Evolutionary conservation across 768 basidiomycete species (phyloP).

Genomic region (Boletus rubescentipes): DNA sequence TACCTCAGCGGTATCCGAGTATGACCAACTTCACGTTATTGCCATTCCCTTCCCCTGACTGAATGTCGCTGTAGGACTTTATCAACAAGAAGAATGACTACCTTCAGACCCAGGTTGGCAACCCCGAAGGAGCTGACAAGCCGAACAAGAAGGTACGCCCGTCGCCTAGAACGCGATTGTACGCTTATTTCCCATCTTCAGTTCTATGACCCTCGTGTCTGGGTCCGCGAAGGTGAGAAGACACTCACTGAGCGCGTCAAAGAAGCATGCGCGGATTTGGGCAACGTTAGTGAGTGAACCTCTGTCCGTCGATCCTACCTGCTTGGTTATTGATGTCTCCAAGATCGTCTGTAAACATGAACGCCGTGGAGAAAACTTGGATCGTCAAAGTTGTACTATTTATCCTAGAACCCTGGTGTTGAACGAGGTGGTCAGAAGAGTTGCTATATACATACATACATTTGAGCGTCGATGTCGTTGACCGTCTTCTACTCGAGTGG

Average conservation of each 20-base stretch:
- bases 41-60: not conserved
- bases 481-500: no score
- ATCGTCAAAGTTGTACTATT: constrained; percentile 12
- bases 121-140: constrained; percentile 95
- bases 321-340: not conserved
- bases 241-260: constrained; percentile 84
- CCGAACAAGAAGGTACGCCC: constrained; percentile 93
- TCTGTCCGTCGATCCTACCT: not conserved
- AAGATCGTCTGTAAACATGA: constrained; percentile 27
- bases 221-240: constrained; percentile 99
- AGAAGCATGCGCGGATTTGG: constrained; percentile 90
- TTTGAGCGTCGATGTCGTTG: no score
- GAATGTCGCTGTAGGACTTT: constrained; percentile 61
- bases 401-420: constrained; percentile 17
- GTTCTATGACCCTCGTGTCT: constrained; percentile 95
- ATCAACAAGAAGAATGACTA: constrained; percentile 83
- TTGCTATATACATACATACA: constrained; percentile 3
- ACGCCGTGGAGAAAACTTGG: not conserved
- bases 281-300: constrained; percentile 52
- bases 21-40: constrained; percentile 17
- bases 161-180: not conserved
- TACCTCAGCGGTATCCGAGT: constrained; percentile 85
- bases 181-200: constrained; percentile 24
- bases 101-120: constrained; percentile 88
- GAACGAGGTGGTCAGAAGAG: not conserved